phyloP scores from a whole-genome alignment of 2,329 filamentous ascomycete species.

The Verticillium isaacii region DNA sequence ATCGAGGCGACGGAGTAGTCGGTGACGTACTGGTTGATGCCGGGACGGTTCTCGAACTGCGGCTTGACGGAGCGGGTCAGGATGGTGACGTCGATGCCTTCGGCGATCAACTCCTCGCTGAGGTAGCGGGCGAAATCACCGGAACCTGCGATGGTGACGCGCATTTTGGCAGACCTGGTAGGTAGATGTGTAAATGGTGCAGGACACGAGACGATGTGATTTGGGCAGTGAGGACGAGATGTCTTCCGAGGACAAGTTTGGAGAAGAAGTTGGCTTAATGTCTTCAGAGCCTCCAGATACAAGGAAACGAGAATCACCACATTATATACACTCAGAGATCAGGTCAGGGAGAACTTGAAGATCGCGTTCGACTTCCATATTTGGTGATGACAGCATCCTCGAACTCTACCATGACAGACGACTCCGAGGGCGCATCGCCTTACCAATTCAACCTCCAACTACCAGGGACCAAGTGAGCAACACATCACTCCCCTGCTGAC shows the following conservation, averaged over 20 bases:
- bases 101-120: conserved; percentile 7
- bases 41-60: conserved; percentile 3
- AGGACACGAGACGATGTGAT: neutral
- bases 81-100: conserved; percentile 7
- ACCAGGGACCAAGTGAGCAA: too few species aligned
- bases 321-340: neutral
- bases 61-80: conserved; percentile 9
- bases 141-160: conserved; percentile 12
- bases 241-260: neutral
- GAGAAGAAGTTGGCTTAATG: neutral
- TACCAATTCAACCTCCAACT: too few species aligned
- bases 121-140: conserved; percentile 12
- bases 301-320: neutral
- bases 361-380: neutral
- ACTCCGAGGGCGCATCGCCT: too few species aligned
- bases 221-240: neutral
- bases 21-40: conserved; percentile 2
- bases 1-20: conserved; percentile 4
- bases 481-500: neutral
- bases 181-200: neutral
- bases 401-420: too few species aligned
- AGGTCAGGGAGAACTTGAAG: neutral
- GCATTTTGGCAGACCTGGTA: neutral
- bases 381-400: too few species aligned
- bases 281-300: neutral